Base-by-base conservation (phyloP, 2,329 filamentous ascomycete genomes). In the Calonectria naviculata region DNA sequence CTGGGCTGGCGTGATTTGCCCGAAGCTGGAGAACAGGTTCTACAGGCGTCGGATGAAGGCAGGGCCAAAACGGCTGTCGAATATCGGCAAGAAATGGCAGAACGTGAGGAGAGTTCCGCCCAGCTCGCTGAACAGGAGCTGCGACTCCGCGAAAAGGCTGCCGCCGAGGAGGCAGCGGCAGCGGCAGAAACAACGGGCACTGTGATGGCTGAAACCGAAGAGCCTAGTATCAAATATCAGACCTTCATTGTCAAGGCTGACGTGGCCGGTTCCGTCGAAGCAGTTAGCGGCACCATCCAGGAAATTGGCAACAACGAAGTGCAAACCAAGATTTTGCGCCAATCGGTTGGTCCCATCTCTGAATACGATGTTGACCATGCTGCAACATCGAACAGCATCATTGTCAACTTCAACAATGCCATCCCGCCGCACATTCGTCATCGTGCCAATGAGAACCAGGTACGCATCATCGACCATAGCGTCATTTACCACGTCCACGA, bases 281-380 rank as follows among this genome's bases (percentile, higher is more conserved):
- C 97, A 3, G 93, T 98, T 3, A 88, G 92, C 71, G 93, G 94
- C 60, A 92, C 93, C 10, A 88, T 99, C 70, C 86, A 91, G 71
- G 91, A 93, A 70, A 87, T 98, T 73, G 95, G 95, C 73, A 98
- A 93, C 84, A 92, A 95, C 76, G 95, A 98, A 81, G 92, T 98
- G 44, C 90, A 87, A 36, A 90, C 95, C 17, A 90, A 91, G 68
- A 88, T 99, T 70, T 89, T 99, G 41, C 91, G 93, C 26, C 93
- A 93, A 4, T 91, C 89, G 2, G 93, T 97, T 1, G 97, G 97
- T 1, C 87, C 92, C 28, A 89, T 98, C 47, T 91, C 89, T 38
- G 94, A 98, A 84, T 97, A 92, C 74, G 97, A 99, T 81, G 88
- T 99, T 67, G 94, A 98, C 79, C 94, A 97, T 80, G 96, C 97